Base-by-base conservation (phyloP, 352 stramenopile species). In the Phytophthora lateralis region DNA sequence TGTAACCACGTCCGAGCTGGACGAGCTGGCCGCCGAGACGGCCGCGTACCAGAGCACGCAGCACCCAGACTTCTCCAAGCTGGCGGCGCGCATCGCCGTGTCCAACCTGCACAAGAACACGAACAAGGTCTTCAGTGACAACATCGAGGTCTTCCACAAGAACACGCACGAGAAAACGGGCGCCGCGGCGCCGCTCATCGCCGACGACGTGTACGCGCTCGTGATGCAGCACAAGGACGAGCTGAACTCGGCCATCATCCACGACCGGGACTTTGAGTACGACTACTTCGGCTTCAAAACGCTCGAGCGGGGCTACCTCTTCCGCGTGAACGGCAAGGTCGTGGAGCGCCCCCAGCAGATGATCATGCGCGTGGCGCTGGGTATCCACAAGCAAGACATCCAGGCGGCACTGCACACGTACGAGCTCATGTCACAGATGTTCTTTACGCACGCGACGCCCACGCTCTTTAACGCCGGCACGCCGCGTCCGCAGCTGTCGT, bases 211-310 rank as follows among this genome's bases (percentile, higher is more conserved):
- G 18, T 99, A 99, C 78, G 74, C 96, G 32, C 95, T 98, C 55
- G 84, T 99, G 53, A 97, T 98, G 94, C 75, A 87, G 37, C 80
- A 98, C 82, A 98, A 96, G 68, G 96, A 99, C 55, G 60, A 76
- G n/a, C 71, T 99, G 4, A 97, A 99, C 74, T 93, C 85, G 41
- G 95, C 96, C 27, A 98, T 99, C 70, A 95, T 98, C 62, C 96
- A 99, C 65, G 95, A 98, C 72, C 84, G 97, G 14, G 98, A 99
- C 81, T 99, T 99, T 75, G 96, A 98, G 59, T 99, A 99, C 67
- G 89, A 97, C 69, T 99, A 99, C 76, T 99, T 99, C 80, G 98
- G 97, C 29, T 99, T 99, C 80, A 99, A 99, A 77, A 99, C 98
- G 8, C 81, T 99, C 6, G 97, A 99, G 73, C 90, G 97, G 46